Conservation (phyloP, 352 stramenopile genomes). For the Phytophthora meadii region DNA sequence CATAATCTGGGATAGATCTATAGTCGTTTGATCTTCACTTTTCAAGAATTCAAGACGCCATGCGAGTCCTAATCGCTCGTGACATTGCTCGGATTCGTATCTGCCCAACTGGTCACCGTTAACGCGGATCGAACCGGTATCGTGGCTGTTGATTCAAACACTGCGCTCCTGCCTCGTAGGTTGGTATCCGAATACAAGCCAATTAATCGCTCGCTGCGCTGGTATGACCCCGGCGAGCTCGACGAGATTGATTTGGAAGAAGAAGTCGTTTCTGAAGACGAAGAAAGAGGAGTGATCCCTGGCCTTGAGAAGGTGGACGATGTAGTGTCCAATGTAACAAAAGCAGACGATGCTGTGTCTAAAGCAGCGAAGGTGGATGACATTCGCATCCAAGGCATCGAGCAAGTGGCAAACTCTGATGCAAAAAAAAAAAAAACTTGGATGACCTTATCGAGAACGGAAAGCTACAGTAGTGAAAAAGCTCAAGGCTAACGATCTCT, state of each 20-base stretch:
- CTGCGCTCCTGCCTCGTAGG: no score
- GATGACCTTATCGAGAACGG: neutral
- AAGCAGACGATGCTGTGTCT: neutral
- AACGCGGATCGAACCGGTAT: no score
- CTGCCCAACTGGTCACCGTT: neutral
- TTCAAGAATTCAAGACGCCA: neutral
- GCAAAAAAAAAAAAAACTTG: neutral
- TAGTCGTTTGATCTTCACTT: neutral
- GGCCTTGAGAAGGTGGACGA: neutral
- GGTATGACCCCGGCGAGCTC: neutral
- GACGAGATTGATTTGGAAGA: neutral
- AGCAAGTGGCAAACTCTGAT: neutral
- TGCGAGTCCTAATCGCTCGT: neutral
- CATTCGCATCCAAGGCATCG: neutral
- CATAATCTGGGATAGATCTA: no score
- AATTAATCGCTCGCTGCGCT: neutral
- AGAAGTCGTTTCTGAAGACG: no score
- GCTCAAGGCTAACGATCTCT: neutral
- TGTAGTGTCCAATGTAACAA: neutral
- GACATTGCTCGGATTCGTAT: neutral
- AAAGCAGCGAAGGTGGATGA: neutral
- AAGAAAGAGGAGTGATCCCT: neutral
- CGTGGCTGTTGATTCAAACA: no score
- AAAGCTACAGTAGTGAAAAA: neutral
- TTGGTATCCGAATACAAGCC: no score